phyloP scores from a whole-genome alignment of 1,284 basidiomycete genomes.

The Anthracocystis setariae region DNA sequence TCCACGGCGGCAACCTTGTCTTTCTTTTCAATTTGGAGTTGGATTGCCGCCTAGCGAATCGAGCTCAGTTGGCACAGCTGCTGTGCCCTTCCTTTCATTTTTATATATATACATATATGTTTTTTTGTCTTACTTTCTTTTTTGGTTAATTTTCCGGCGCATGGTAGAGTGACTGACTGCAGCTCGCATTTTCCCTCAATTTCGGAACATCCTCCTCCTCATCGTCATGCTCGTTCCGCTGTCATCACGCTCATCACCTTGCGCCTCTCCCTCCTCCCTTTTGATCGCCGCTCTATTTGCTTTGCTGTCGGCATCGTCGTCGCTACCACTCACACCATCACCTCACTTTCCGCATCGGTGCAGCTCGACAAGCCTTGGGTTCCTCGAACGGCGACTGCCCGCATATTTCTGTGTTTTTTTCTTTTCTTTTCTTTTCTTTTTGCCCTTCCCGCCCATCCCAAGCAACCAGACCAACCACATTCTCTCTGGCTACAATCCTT shows the following conservation, averaged over 20 bases:
- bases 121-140: not conserved
- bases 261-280: not conserved
- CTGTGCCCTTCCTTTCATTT: too few relatives aligned
- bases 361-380: too few relatives aligned
- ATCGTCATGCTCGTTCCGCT: slow-evolving; percentile 4
- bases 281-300: not conserved
- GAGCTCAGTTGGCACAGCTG: too few relatives aligned
- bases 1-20: not conserved
- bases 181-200: not conserved
- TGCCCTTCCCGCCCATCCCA: too few relatives aligned
- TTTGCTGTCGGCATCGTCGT: not conserved
- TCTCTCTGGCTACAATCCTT: not conserved
- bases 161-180: not conserved
- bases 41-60: too few relatives aligned
- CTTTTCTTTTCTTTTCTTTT: too few relatives aligned
- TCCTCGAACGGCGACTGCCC: too few relatives aligned
- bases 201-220: not conserved
- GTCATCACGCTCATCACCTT: slow-evolving; percentile 11
- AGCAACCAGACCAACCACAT: too few relatives aligned
- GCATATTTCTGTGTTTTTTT: too few relatives aligned
- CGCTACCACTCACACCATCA: slow-evolving; percentile 4
- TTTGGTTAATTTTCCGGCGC: not conserved
- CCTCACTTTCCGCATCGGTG: not conserved
- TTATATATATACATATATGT: too few relatives aligned
- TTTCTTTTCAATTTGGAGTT: not conserved